Evolutionary conservation across 805 yeast species (phyloP), one percentile per base, ranked within the genome.

Genomic region (Starmerella asiatica): DNA sequence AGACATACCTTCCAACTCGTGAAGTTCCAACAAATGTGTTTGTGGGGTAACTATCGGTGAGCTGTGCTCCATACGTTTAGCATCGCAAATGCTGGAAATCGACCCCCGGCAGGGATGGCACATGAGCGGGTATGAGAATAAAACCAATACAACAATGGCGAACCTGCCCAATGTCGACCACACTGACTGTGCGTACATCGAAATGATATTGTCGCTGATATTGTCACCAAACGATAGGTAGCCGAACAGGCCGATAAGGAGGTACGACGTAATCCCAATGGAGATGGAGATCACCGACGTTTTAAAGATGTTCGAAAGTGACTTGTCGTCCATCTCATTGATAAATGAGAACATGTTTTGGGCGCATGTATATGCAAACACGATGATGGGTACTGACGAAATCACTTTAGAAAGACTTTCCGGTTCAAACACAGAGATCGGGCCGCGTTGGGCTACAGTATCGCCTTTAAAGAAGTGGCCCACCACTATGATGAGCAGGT

Each of bases 351-450:
- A 84, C 84, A 83, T 83, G 61, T 88, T 88, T 58, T 88, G 96
- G 55, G 88, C 96, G 53, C 96, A 91, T 0, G 97, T 88, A 60
- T 76, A 88, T 0, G 95, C 94, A 65, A 88, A 86, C 12, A 88
- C 88, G 50, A 85, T 76, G 47, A 86, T 80, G n/a, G 96, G 93
- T 56, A 86, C 74, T 9, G 91, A 75, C 19, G 79, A 68, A 16
- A 86, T 66, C n/a, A 75, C 62, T 14, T 67, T 55, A 7, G 49
- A 29, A 7, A 53, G 7, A 4, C 69, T 58, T 20, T 55, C 51
- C 1, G 84, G 83, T 24, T 57, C 54, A 45, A 73, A 45, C 48
- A 66, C 40, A 42, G 70, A 54, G 37, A 80, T 57, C 0, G 62
- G 62, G 1, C 85, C 86, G 39, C 64, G 65, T 12, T 63, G 46